These are phyloP conservation scores for Leishmania aethiopica DNA, from an alignment of 208 protist genomes.

Conservation along the genomic window DNA sequence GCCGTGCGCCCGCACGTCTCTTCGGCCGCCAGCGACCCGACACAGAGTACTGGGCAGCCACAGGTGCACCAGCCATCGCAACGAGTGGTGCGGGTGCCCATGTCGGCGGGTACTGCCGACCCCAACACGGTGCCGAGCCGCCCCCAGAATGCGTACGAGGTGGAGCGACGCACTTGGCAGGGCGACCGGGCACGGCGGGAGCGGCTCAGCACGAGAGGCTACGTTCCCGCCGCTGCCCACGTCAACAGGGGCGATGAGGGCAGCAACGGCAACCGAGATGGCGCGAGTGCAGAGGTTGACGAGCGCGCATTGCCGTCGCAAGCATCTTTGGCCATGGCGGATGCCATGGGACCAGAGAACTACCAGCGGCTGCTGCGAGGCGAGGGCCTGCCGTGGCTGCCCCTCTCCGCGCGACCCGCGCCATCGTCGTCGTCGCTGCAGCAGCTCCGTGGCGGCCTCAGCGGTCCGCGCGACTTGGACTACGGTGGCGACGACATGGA, in stretches of 20 bases:
- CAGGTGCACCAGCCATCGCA: constrained; percentile 2
- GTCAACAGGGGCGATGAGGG: background rate
- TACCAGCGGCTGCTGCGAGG: constrained; percentile 1
- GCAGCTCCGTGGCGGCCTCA: constrained; percentile 1
- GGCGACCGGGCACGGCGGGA: constrained; percentile 6
- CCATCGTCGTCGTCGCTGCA: background rate
- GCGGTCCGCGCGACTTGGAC: background rate
- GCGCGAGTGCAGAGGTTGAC: background rate
- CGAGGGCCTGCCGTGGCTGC: constrained; percentile 5
- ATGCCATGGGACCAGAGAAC: background rate
- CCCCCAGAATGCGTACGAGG: background rate
- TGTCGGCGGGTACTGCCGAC: background rate
- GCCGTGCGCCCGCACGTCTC: background rate
- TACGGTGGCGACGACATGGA: background rate
- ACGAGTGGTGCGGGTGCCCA: constrained; percentile 4
- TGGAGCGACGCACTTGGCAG: background rate
- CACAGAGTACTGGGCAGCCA: background rate
- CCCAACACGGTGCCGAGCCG: background rate
- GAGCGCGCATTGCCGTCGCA: background rate
- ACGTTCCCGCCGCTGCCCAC: background rate
- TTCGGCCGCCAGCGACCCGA: background rate
- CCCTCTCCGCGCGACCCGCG: background rate
- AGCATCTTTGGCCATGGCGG: background rate
- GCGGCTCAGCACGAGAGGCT: constrained; percentile 5
- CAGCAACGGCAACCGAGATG: background rate